Percentiles rank a stretch among this genome's conserved stretches.
Evolutionary conservation across 257 asterid species (phyloP).

Genomic region (Leptodermis oblonga): DNA sequence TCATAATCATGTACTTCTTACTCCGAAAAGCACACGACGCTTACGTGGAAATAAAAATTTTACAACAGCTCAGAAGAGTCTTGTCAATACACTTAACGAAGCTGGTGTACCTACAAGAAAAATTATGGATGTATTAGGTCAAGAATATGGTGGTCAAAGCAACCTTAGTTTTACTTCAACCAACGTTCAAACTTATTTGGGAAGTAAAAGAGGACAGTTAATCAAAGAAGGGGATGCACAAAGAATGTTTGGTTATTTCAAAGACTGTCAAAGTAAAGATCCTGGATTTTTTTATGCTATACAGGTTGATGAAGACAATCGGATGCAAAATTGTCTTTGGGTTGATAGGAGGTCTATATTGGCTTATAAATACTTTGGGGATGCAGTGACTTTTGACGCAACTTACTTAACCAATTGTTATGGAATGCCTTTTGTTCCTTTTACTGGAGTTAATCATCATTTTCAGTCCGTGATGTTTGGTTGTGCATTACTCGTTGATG

Average conservation of each 20-base stretch:
- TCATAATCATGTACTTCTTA: not conserved
- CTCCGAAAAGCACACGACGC: not conserved
- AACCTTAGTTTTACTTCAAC: not conserved
- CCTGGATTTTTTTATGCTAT: conserved; percentile 2
- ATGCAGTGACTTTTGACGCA: conserved; percentile 15
- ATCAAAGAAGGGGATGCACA: not conserved
- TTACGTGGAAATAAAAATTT: not conserved
- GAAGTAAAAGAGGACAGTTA: not conserved
- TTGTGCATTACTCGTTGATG: not conserved
- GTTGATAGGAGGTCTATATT: conserved; percentile 7
- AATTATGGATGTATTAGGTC: not conserved
- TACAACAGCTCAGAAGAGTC: not conserved
- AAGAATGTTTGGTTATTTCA: not conserved
- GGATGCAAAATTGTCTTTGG: conserved; percentile 13
- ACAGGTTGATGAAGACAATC: conserved; percentile 5
- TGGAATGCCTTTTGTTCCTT: conserved; percentile 11
- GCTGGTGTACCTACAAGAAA: not conserved
- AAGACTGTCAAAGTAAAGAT: not conserved
- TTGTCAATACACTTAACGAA: not conserved
- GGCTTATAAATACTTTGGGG: conserved; percentile 11
- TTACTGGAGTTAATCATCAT: conserved; percentile 16
- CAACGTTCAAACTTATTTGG: not conserved
- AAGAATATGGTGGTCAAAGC: not conserved
- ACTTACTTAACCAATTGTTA: conserved; percentile 2
- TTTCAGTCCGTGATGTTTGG: conserved; percentile 2